Conservation (phyloP, 2,329 filamentous ascomycete species). For the Exophiala calicioides region DNA sequence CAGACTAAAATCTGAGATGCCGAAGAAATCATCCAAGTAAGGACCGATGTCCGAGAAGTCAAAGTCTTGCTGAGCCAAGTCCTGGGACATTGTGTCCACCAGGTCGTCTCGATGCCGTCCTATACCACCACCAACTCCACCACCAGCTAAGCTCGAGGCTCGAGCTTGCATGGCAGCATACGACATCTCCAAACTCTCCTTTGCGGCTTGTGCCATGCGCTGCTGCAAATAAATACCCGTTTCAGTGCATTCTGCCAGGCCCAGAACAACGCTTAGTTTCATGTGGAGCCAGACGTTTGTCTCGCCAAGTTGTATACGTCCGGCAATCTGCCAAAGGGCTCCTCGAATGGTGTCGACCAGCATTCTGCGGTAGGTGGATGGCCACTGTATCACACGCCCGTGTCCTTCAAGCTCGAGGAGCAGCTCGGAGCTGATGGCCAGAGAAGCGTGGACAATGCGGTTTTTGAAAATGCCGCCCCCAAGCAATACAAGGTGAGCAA, state of each 20-base stretch:
- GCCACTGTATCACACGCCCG: slow-evolving; percentile 8
- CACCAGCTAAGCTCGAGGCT: slow-evolving; percentile 5
- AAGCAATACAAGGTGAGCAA: slow-evolving; percentile 36
- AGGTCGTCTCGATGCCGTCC: background rate
- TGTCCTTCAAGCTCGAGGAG: slow-evolving; percentile 43
- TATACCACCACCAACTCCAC: slow-evolving; percentile 1
- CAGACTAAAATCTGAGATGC: slow-evolving; percentile 7
- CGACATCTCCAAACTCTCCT: slow-evolving; percentile 16
- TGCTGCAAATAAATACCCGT: background rate
- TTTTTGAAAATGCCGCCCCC: slow-evolving; percentile 40
- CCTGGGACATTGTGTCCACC: background rate
- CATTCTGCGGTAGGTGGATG: slow-evolving; percentile 14
- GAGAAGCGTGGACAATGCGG: slow-evolving; percentile 40
- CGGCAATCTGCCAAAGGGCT: slow-evolving; percentile 28
- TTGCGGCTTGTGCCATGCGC: slow-evolving; percentile 11
- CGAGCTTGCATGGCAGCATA: slow-evolving; percentile 9
- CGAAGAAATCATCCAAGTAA: slow-evolving; percentile 9
- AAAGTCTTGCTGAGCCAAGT: slow-evolving; percentile 9
- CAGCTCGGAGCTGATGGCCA: slow-evolving; percentile 51
- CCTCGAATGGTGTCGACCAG: too few species aligned
- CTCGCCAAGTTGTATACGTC: slow-evolving; percentile 35
- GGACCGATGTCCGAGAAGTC: slow-evolving; percentile 1
- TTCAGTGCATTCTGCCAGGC: slow-evolving; percentile 27
- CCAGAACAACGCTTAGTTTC: slow-evolving; percentile 33
- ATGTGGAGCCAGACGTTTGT: slow-evolving; percentile 38